Percentiles rank a stretch among this genome's conserved stretches.
Conservation (phyloP, 2,329 filamentous ascomycete species). For the Alternaria infectoria region DNA sequence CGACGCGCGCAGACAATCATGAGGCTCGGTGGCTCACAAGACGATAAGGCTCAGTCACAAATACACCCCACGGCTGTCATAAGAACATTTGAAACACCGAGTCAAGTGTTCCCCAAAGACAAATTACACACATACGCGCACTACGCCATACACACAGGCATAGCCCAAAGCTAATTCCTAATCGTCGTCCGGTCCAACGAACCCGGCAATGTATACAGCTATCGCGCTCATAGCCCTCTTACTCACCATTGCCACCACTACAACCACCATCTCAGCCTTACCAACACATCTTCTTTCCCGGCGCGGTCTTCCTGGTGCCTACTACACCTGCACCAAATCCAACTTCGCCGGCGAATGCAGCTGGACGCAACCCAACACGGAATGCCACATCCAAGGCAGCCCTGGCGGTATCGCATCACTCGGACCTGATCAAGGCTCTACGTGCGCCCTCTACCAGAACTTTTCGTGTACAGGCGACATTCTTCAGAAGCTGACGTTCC, state of each 20-base stretch:
- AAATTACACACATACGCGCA: slow-evolving; percentile 17
- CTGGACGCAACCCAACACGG: slow-evolving; percentile 32
- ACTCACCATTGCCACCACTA: slow-evolving; percentile 12
- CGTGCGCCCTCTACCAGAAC: slow-evolving; percentile 34
- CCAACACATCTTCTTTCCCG: slow-evolving; percentile 19
- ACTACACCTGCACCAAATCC: slow-evolving; percentile 38
- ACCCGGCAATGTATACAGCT: slow-evolving; percentile 5
- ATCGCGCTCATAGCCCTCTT: slow-evolving; percentile 14
- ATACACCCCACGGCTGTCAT: not conserved
- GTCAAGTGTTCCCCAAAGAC: not conserved
- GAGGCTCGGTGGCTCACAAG: slow-evolving; percentile 2
- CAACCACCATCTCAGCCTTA: slow-evolving; percentile 9
- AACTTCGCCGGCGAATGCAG: slow-evolving; percentile 39
- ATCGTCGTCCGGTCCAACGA: not conserved
- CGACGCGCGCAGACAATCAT: not conserved
- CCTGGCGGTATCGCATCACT: slow-evolving; percentile 32
- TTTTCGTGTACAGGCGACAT: slow-evolving; percentile 27
- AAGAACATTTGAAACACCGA: not conserved
- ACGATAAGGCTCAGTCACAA: not conserved
- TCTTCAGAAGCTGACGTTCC: slow-evolving; percentile 31
- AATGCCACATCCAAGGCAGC: slow-evolving; percentile 36
- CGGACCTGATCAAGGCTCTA: slow-evolving; percentile 40
- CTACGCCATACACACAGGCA: slow-evolving; percentile 4
- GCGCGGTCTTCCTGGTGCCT: slow-evolving; percentile 44
- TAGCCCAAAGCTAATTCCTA: slow-evolving; percentile 7